Percentiles rank a stretch among this genome's conserved stretches.
Evolutionary conservation across 345 rosid genomes (phyloP).

Genomic region (Clarkia xantiana): DNA sequence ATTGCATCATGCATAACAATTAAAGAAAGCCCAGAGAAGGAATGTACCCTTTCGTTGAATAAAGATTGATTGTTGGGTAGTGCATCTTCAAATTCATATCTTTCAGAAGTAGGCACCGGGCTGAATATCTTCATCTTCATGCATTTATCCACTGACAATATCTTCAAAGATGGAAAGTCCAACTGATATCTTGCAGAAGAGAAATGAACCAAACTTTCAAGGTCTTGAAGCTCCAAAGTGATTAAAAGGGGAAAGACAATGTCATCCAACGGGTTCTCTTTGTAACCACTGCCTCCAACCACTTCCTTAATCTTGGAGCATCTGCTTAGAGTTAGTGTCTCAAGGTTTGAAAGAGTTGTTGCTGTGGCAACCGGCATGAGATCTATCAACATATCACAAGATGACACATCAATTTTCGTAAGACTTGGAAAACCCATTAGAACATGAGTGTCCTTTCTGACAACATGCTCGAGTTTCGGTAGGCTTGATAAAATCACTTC

Average conservation of each 20-base stretch:
- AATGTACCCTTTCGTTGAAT: neutral
- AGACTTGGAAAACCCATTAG: conserved; percentile 1
- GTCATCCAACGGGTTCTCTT: neutral
- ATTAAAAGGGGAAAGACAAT: neutral
- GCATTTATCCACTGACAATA: neutral
- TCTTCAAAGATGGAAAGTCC: neutral
- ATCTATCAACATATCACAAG: neutral
- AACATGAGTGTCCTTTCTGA: neutral
- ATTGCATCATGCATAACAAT: too few species aligned
- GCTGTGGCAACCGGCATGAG: neutral
- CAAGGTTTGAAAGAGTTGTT: neutral
- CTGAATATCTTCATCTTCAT: neutral
- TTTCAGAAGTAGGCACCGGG: too few species aligned
- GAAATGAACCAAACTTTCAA: neutral
- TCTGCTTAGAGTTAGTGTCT: neutral
- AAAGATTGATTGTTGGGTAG: neutral
- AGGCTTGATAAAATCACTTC: neutral
- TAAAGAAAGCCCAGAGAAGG: too few species aligned
- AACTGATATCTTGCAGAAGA: neutral
- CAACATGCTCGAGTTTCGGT: neutral
- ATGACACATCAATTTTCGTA: neutral
- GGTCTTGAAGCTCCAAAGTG: neutral
- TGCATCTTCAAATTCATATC: neutral
- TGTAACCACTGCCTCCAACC: neutral
- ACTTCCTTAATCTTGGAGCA: neutral